Evolutionary conservation across 2,329 filamentous ascomycete genomes (phyloP), one percentile per base, ranked within the genome.

Genomic region (Monilinia polystroma): DNA sequence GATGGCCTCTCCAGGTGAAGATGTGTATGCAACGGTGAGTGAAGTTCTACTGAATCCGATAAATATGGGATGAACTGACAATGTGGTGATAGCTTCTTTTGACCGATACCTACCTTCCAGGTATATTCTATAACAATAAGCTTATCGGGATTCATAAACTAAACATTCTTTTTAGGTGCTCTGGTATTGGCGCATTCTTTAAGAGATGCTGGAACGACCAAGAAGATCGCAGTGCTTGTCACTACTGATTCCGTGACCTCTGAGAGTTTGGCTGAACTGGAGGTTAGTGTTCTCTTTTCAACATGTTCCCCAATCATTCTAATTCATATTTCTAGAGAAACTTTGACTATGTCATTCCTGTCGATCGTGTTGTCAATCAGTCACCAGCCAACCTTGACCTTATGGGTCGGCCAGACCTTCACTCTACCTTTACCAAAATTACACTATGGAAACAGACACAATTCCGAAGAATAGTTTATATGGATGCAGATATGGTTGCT

Each of bases 371-470:
- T 75, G 85, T 85, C 70, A 98, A 93, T 77, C 83, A 85, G 67
- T 86, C 85, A 54, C 90, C 91, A 3, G 87, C 87, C 67, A 98
- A 98, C 75, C 86, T 99, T 66, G 88, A 90, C 78, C 85, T 98
- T 66, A 97, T 99, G 93, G 88, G 93, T 77, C 91, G 95, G 64
- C 85, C 88, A 70, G 95, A 99, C 76, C 84, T 99, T 62, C 88
- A 94, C 75, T 94, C 93, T 38, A 91, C 93, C 70, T 98, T 98
- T 76, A 98, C 95, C 72, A 99, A 99, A 81, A 93, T 99, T 79
- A 88, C 92, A 72, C 83, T 99, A 23, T 99, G 95, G 95, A 91
- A 89, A 71, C 90, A 93, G 79, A 89, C 87, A 3, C 92, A 97
- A 76, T 99, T 94, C 78, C 87, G 89, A 71, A 94, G 90, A 80